Conservation (phyloP, 768 basidiomycete species). For the Stropharia rugosoannulata region DNA sequence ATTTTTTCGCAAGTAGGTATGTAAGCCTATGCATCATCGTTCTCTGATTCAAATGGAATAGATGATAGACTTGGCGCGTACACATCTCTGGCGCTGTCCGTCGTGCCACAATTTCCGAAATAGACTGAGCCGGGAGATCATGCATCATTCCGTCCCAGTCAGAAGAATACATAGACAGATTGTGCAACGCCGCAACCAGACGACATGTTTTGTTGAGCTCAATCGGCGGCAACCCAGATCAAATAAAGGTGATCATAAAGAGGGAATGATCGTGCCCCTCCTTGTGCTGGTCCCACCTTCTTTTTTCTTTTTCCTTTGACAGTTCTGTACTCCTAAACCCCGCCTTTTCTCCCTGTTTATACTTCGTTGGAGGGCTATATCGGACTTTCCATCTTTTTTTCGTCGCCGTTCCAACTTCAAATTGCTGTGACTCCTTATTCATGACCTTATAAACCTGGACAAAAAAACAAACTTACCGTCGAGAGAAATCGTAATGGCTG, state of each 20-base stretch:
- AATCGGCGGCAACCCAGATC: background rate
- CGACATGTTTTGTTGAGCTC: background rate
- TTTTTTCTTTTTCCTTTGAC: background rate
- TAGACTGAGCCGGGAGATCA: too few species aligned
- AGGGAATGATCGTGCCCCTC: background rate
- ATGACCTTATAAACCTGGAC: too few species aligned
- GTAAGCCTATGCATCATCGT: too few species aligned
- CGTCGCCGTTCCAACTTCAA: background rate
- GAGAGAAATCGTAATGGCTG: background rate
- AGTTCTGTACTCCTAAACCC: background rate
- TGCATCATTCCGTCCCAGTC: too few species aligned
- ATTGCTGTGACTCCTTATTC: too few species aligned
- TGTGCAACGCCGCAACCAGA: conserved; percentile 1
- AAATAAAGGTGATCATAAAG: background rate
- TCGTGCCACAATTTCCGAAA: too few species aligned
- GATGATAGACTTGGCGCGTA: too few species aligned
- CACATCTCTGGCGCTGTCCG: too few species aligned
- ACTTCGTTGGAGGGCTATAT: background rate
- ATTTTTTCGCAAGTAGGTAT: too few species aligned
- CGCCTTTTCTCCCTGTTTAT: background rate
- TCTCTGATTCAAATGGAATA: too few species aligned
- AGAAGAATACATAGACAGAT: background rate
- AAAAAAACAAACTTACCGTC: too few species aligned
- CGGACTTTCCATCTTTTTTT: background rate
- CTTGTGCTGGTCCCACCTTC: conserved; percentile 5